Base-by-base conservation (phyloP, 106 monocot genomes). In the Apostasia ramifera region DNA sequence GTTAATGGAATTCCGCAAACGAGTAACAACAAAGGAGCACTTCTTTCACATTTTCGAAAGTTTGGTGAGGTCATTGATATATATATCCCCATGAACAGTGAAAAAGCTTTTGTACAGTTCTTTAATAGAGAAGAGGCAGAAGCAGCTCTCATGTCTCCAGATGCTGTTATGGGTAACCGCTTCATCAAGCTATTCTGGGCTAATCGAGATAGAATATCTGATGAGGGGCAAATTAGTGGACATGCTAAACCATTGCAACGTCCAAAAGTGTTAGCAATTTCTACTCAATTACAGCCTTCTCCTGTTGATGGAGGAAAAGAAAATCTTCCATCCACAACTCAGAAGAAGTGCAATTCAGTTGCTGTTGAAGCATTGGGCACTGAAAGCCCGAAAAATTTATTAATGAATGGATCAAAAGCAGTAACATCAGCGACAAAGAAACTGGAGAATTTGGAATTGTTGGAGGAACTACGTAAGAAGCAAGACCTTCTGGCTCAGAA, bases 141-240 rank as follows among this genome's bases (percentile, higher is more conserved):
- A 77, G 84, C 92, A 58, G 97, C 97, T 59, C 83, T 97, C 26
- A 81, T 79, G 62, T 84, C 97, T 41, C 92, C 97, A 69, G 97
- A 97, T 76, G 97, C 97, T 73, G 87, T 97, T 42, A 97, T 97
- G 97, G 97, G 97, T 48, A 97, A 97, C 74, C 89, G 97, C 38
- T 97, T 97, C 62, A 97, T 97, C 59, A 92, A 85, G 71, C 69
- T 97, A 38, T 97, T 82, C 72, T 97, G 97, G 97, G 97, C 97
- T n/a, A 92, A 92, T 70, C 72, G 92, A 59, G 97, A 97, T 75
- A 89, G 86, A 59, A 69, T 92, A 77, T 44, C 57, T 70, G 87
- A 83, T 71, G 85, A 80, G 58, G 76, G 75, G 62, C 74, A 73
- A 66, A 69, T 57, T 57, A 76, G 52, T 50, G 64, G 41, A 0